A percentile compares a stretch with the other conserved stretches of the same genome.
These are phyloP conservation scores for Didymella glomerata DNA, from an alignment of 2,329 filamentous ascomycete genomes.

Conservation along the genomic window DNA sequence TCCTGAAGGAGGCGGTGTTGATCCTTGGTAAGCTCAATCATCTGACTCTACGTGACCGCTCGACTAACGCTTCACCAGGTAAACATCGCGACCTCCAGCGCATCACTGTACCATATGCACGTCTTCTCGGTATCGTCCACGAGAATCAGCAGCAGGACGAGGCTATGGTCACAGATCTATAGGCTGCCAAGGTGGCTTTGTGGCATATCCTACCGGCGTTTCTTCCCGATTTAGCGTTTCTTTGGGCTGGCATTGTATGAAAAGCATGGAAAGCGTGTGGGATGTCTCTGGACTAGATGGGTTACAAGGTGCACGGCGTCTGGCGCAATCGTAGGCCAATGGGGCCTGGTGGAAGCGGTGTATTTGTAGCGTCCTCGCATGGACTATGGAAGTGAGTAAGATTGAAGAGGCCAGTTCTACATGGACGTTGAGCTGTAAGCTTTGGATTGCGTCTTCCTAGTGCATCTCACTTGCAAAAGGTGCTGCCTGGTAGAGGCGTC, in stretches of 20 bases:
- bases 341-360: background rate
- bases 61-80: constrained; percentile 64
- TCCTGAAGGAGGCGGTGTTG: constrained; percentile 89
- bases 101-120: constrained; percentile 92
- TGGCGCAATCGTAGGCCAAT: constrained; percentile 4
- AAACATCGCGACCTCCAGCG: constrained; percentile 96
- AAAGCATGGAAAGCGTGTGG: constrained; percentile 19
- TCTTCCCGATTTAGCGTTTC: constrained; percentile 16
- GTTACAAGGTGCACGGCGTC: constrained; percentile 12
- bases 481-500: constrained; percentile 9
- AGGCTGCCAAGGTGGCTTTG: constrained; percentile 8
- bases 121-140: constrained; percentile 54
- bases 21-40: constrained; percentile 74
- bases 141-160: constrained; percentile 41
- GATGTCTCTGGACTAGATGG: constrained; percentile 7
- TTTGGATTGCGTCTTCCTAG: background rate
- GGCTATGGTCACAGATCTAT: constrained; percentile 48
- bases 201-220: constrained; percentile 5
- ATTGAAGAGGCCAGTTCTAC: background rate
- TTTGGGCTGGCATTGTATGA: constrained; percentile 18
- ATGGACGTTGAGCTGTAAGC: background rate
- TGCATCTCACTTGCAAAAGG: background rate
- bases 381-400: background rate
- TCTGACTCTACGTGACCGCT: background rate
- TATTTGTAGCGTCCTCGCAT: constrained; percentile 3